Evolutionary conservation across 2,329 filamentous ascomycete genomes (phyloP).

Genomic region (Colletotrichum gigasporum): DNA sequence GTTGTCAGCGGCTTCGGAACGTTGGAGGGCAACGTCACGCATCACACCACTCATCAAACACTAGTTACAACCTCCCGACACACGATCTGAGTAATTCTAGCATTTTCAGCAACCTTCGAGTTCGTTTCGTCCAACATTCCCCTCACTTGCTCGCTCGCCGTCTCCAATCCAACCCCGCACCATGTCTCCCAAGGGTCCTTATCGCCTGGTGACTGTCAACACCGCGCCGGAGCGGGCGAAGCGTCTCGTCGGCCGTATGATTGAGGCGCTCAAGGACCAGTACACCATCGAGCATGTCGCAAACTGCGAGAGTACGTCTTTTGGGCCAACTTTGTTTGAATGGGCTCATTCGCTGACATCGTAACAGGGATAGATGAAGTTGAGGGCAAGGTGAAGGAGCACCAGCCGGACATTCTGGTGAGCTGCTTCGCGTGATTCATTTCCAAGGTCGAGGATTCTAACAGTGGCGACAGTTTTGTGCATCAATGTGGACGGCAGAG

Average conservation of each 20-base stretch:
- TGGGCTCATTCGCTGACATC: not conserved
- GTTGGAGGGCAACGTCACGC: not conserved
- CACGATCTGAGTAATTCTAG: too few relatives aligned
- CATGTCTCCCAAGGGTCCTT: constrained; percentile 61
- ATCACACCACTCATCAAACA: too few relatives aligned
- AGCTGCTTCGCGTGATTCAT: not conserved
- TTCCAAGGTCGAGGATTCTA: not conserved
- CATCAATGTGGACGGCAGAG: constrained; percentile 62
- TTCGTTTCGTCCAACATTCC: too few relatives aligned
- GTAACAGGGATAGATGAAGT: constrained; percentile 64
- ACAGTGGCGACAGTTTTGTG: constrained; percentile 59
- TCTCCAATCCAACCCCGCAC: constrained; percentile 25
- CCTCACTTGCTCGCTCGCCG: too few relatives aligned
- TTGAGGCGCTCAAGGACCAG: constrained; percentile 67
- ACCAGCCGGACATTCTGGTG: constrained; percentile 41
- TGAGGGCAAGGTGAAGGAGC: constrained; percentile 55
- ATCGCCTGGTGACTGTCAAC: constrained; percentile 73
- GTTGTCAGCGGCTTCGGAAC: not conserved
- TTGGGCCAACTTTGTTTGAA: not conserved
- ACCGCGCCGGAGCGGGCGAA: constrained; percentile 73
- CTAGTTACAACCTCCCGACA: too few relatives aligned
- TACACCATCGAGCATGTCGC: constrained; percentile 71
- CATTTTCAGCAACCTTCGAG: too few relatives aligned
- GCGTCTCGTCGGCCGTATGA: constrained; percentile 67
- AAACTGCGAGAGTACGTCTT: constrained; percentile 65